Percentiles rank a stretch among this genome's conserved stretches.
phyloP scores from a whole-genome alignment of 805 yeast genomes.

The Candida golubevii region DNA sequence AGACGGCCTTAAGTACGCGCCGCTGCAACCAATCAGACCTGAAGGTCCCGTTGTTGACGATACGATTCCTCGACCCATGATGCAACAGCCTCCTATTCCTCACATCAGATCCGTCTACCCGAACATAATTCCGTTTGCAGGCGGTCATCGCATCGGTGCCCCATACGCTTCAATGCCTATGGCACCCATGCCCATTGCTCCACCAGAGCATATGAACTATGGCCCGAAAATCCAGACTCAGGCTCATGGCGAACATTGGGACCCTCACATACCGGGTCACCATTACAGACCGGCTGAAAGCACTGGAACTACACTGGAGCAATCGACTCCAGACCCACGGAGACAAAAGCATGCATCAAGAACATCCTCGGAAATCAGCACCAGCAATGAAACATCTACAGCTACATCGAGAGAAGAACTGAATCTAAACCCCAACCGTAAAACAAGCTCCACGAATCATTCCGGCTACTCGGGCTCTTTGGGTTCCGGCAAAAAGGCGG shows the following conservation, averaged over 20 bases:
- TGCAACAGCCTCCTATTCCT: conserved; percentile 5
- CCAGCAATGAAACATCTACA: too few species aligned
- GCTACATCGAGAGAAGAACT: too few species aligned
- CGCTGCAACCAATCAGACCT: conserved; percentile 1
- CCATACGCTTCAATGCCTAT: conserved; percentile 10
- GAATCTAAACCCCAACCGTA: too few species aligned
- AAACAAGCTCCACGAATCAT: too few species aligned
- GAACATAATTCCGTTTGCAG: background rate
- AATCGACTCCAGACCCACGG: too few species aligned
- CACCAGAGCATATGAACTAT: conserved; percentile 6
- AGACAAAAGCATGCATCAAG: too few species aligned
- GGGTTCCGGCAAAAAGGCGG: conserved; percentile 21
- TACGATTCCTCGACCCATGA: conserved; percentile 3
- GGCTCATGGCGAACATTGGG: conserved; percentile 16
- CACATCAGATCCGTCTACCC: conserved; percentile 1
- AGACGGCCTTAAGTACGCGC: background rate
- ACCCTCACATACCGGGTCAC: conserved; percentile 1
- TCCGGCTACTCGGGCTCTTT: too few species aligned
- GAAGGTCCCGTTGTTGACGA: conserved; percentile 4
- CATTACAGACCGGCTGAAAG: too few species aligned
- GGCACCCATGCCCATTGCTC: conserved; percentile 8
- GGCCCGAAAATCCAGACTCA: conserved; percentile 10
- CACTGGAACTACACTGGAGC: too few species aligned
- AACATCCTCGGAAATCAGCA: too few species aligned
- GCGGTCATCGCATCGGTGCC: background rate